These are phyloP conservation scores for Ormosia semicastrata DNA, from an alignment of 306 rosid species.

Conservation along the genomic window DNA sequence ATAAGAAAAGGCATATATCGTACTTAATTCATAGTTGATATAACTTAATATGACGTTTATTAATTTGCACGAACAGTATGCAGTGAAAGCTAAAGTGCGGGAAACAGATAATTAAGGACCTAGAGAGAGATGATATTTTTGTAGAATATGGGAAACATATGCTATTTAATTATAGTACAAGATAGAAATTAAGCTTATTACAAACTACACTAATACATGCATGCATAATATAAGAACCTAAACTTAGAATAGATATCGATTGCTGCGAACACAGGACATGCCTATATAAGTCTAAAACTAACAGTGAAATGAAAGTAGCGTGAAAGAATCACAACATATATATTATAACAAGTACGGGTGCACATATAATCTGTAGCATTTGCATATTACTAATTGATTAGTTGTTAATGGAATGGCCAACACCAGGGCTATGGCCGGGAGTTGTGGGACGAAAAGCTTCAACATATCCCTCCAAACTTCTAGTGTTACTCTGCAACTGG, in stretches of 20 bases:
- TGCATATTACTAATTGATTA: constrained; percentile 11
- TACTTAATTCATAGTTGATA: neutral
- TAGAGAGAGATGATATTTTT: neutral
- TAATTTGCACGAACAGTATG: neutral
- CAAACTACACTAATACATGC: neutral
- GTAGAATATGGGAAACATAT: neutral
- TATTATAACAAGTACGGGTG: neutral
- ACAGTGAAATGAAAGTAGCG: constrained; percentile 3
- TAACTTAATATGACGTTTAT: neutral
- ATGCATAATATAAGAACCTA: neutral
- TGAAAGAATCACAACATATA: neutral
- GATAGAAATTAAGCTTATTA: neutral
- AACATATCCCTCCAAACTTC: constrained; percentile 29
- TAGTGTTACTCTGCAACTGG: neutral
- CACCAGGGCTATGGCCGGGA: constrained; percentile 86
- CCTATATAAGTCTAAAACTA: neutral
- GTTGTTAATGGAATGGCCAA: constrained; percentile 67
- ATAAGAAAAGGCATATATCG: neutral
- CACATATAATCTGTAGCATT: neutral
- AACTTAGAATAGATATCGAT: neutral
- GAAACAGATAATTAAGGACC: neutral
- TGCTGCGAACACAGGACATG: neutral
- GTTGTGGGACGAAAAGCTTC: constrained; percentile 74
- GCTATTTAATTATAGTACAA: neutral
- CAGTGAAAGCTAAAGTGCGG: neutral